These are phyloP conservation scores for Cutaneotrichosporon cavernicola DNA, from an alignment of 1,284 basidiomycete genomes.

Conservation along the genomic window DNA sequence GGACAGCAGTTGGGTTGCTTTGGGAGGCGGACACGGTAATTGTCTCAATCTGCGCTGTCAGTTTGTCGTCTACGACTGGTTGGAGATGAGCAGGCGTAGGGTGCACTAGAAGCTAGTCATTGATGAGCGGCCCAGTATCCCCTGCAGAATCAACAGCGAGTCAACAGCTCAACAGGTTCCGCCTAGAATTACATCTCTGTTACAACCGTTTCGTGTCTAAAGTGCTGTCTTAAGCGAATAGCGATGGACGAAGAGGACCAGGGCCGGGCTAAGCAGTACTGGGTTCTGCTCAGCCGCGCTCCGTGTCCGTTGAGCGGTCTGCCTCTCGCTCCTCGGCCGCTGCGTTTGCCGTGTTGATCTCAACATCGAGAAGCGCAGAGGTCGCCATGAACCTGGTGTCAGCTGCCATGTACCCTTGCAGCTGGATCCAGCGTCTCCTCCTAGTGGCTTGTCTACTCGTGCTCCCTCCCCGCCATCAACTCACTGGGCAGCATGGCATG, in stretches of 20 bases:
- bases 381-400: constrained; percentile 51
- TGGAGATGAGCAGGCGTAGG: too few relatives aligned
- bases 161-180: not conserved
- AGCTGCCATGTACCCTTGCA: not conserved
- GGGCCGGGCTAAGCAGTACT: not conserved
- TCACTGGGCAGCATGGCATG: constrained; percentile 49
- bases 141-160: too few relatives aligned
- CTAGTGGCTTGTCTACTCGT: too few relatives aligned
- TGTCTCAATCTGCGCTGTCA: too few relatives aligned
- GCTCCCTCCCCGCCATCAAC: constrained; percentile 25
- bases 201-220: not conserved
- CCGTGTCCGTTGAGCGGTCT: not conserved
- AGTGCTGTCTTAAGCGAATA: not conserved
- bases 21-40: too few relatives aligned
- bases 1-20: too few relatives aligned
- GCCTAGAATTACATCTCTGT: not conserved
- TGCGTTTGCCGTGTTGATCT: constrained; percentile 29
- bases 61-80: too few relatives aligned
- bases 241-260: too few relatives aligned
- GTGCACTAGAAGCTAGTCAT: too few relatives aligned
- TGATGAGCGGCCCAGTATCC: too few relatives aligned
- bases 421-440: not conserved
- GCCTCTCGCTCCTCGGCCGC: not conserved
- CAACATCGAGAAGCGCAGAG: constrained; percentile 48
- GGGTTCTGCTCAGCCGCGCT: not conserved